Base-by-base conservation (phyloP, 306 rosid species). In the Senna siamea region DNA sequence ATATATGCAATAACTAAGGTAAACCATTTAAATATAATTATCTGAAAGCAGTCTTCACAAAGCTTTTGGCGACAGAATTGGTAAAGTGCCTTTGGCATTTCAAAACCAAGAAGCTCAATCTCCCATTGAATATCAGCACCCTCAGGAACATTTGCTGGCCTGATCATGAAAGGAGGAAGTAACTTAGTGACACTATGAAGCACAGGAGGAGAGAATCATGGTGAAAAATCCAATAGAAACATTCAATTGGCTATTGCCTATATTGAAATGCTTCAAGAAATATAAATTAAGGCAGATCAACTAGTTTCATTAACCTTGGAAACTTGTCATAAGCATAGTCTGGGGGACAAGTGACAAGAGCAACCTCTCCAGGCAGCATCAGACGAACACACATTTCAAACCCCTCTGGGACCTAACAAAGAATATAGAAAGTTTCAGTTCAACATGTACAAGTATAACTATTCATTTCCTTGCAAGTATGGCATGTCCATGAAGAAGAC, bases 241-340 rank as follows among this genome's bases (percentile, higher is more conserved):
- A 50, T 69, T 76, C 53, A 51, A 60, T 40, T 22, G 19, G 46
- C 6, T 52, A 53, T 70, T 46, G 47, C 34, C 65, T n/a, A 38
- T 52, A 68, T 63, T 51, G 37, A 47, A 72, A 71, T 69, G 68
- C 54, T 53, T 43, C 23, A 60, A 23, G 61, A 65, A 78, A 54
- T 60, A 12, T 14, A 53, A 69, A 68, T 66, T 54, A 26, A 40
- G 30, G 40, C 67, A 40, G 4, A 9, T 50, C 52, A 77, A 74
- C 56, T 54, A 58, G 50, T 44, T 74, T 67, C 47, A 75, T 75
- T 41, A 78, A 90, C 98, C 99, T 95, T 15, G 85, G 82, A 70
- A 95, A 90, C 71, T 95, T 92, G 90, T 95, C 98, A 71, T 92
- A 89, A 75, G 97, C 99, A 87, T 88, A 95, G 85, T 95, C 98